Conservation (phyloP, 345 rosid species). For the Hirschfeldia incana region DNA sequence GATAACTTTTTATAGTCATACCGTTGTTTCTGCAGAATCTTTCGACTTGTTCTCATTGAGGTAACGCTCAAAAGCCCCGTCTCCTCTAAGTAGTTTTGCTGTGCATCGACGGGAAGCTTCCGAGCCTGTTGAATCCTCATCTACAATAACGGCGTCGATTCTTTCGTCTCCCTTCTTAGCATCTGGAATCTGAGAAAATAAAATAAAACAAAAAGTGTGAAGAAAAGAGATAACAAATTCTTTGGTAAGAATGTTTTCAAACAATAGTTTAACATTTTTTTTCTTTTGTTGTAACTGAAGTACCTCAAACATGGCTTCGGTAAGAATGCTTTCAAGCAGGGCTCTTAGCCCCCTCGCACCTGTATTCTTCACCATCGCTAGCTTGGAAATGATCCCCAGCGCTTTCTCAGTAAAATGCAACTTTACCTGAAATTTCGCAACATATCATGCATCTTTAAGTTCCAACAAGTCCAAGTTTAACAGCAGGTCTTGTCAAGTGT, state of each 20-base stretch:
- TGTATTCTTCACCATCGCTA: conserved; percentile 86
- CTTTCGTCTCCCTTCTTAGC: conserved; percentile 57
- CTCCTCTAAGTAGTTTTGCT: conserved; percentile 76
- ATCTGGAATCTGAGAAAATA: conserved; percentile 78
- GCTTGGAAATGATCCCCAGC: conserved; percentile 68
- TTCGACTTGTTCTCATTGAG: conserved; percentile 47
- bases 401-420: conserved; percentile 83
- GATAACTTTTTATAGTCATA: conserved; percentile 36
- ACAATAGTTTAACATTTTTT: not conserved
- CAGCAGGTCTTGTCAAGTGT: conserved; percentile 18
- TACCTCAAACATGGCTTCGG: conserved; percentile 99
- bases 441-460: conserved; percentile 3
- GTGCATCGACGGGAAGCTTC: conserved; percentile 59
- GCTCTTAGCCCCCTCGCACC: conserved; percentile 96
- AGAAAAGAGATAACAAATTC: not conserved
- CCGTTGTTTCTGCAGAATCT: conserved; percentile 45
- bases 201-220: not conserved
- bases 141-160: conserved; percentile 82
- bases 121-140: conserved; percentile 72
- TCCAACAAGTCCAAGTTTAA: not conserved
- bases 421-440: conserved; percentile 65
- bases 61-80: conserved; percentile 66
- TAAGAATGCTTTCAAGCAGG: conserved; percentile 81
- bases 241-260: no score
- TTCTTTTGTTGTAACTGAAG: not conserved